phyloP scores from a whole-genome alignment of 495 filamentous ascomycete species.

The Evernia prunastri region DNA sequence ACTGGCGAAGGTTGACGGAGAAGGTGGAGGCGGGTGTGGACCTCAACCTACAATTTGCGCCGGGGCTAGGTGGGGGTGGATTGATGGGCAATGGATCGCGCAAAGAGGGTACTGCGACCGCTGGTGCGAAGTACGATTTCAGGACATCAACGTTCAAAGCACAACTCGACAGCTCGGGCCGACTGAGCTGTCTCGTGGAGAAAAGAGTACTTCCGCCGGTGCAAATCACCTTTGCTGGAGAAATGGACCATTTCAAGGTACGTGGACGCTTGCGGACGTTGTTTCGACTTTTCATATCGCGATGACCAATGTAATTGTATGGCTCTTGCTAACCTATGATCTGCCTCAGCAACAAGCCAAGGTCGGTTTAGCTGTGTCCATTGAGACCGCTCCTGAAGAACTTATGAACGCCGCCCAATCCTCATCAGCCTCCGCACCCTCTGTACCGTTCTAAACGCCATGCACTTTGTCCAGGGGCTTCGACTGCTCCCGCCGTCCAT shows the following conservation, averaged over 20 bases:
- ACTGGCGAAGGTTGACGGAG: slow-evolving; percentile 91
- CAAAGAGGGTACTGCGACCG: slow-evolving; percentile 81
- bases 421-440: slow-evolving; percentile 28
- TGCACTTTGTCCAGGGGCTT: not conserved
- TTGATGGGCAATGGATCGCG: slow-evolving; percentile 64
- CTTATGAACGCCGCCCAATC: slow-evolving; percentile 76
- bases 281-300: not conserved
- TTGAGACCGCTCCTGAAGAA: slow-evolving; percentile 84
- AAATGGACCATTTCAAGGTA: slow-evolving; percentile 96
- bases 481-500: not conserved
- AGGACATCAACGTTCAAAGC: slow-evolving; percentile 87
- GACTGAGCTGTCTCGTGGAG: slow-evolving; percentile 86
- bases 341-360: slow-evolving; percentile 80
- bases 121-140: slow-evolving; percentile 99
- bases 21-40: slow-evolving; percentile 95
- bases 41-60: slow-evolving; percentile 78
- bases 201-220: slow-evolving; percentile 90
- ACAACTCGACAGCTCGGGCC: slow-evolving; percentile 90
- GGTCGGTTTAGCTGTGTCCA: slow-evolving; percentile 86
- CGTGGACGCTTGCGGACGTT: slow-evolving; percentile 1
- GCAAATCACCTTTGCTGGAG: slow-evolving; percentile 86
- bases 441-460: slow-evolving; percentile 24
- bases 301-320: slow-evolving; percentile 27
- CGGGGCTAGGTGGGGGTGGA: slow-evolving; percentile 46
- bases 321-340: slow-evolving; percentile 22